phyloP scores from a whole-genome alignment of 1,139 yeast species.

The Scheffersomyces segobiensis region DNA sequence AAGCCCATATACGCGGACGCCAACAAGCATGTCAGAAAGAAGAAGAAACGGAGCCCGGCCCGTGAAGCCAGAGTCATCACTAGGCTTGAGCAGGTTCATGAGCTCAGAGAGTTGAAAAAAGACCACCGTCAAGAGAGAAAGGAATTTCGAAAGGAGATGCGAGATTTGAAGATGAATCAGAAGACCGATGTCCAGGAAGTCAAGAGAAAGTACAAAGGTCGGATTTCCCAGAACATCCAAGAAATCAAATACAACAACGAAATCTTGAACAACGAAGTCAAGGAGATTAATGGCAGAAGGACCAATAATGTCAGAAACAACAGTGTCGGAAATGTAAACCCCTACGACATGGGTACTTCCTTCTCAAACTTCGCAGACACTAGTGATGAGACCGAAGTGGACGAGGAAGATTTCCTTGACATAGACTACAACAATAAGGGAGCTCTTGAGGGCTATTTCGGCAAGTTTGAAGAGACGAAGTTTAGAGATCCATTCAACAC shows the following conservation, averaged over 20 bases:
- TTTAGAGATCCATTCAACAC: not conserved
- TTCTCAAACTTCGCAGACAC: slow-evolving; percentile 1
- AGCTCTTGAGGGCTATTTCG: not conserved
- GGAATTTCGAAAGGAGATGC: slow-evolving; percentile 6
- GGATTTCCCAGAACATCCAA: slow-evolving; percentile 7
- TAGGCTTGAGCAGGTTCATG: not conserved
- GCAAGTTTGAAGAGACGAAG: not conserved
- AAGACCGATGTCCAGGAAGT: slow-evolving; percentile 11
- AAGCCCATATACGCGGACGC: slow-evolving; percentile 46
- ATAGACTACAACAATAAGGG: not conserved
- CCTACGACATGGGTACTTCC: not conserved
- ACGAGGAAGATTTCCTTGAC: not conserved
- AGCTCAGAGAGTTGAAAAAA: slow-evolving; percentile 4
- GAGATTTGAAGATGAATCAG: slow-evolving; percentile 6
- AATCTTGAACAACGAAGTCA: slow-evolving; percentile 1
- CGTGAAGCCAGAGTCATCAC: slow-evolving; percentile 5
- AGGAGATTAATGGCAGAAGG: slow-evolving; percentile 1
- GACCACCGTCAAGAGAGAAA: slow-evolving; percentile 1
- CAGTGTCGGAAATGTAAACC: not conserved
- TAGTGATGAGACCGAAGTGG: slow-evolving; percentile 1
- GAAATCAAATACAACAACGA: slow-evolving; percentile 9
- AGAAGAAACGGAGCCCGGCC: slow-evolving; percentile 10
- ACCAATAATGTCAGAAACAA: not conserved
- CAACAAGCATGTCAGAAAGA: slow-evolving; percentile 33
- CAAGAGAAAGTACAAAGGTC: slow-evolving; percentile 8